Evolutionary conservation across 2,329 filamentous ascomycete genomes (phyloP), one percentile per base, ranked within the genome.

Genomic region (Lasiodiplodia gonubiensis): DNA sequence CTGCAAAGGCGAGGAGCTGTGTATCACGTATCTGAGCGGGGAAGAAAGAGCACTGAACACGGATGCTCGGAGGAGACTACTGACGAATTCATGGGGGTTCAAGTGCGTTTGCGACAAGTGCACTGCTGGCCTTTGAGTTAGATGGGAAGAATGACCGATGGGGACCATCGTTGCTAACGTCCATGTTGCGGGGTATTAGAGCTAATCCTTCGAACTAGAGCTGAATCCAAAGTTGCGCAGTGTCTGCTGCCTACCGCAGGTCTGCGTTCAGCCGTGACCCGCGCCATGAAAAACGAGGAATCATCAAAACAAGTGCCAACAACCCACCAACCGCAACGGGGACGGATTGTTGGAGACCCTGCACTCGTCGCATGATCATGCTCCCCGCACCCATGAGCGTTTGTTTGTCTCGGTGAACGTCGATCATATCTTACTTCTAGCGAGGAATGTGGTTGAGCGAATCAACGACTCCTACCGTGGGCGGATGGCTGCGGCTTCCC

Each of bases 11-110:
- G 79, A 82, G 46, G 77, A 84, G 72, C 71, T 83, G 70, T 82
- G 80, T 67, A 84, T 84, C 68, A 82, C 78, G 46, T 84, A 84
- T 73, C 66, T 84, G 53, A 82, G 82, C 33, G 81, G 81, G 8
- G 82, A 84, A 70, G 82, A 84, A 72, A 77, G 78, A 70, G 76
- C 75, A 52, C 60, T 81, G 73, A 73, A 71, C 52, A 69, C 78
- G 6, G 72, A 67, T 3, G 76, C 78, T 70, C 74, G 82, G 67
- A 78, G 78, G 72, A 64, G 68, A 67, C 74, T 74, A 54, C 71
- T 83, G 72, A 75, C 72, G 68, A 72, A 75, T 61, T 79, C 77
- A 42, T 84, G 82, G 82, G 82, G 78, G 0, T 84, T 84, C 73
- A 75, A 77, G 7, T 84, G 82, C 73, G 73, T 63, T 51, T 84